Base-by-base conservation (phyloP, 148 eudicot species). In the Amaranthus hypochondriacus region DNA sequence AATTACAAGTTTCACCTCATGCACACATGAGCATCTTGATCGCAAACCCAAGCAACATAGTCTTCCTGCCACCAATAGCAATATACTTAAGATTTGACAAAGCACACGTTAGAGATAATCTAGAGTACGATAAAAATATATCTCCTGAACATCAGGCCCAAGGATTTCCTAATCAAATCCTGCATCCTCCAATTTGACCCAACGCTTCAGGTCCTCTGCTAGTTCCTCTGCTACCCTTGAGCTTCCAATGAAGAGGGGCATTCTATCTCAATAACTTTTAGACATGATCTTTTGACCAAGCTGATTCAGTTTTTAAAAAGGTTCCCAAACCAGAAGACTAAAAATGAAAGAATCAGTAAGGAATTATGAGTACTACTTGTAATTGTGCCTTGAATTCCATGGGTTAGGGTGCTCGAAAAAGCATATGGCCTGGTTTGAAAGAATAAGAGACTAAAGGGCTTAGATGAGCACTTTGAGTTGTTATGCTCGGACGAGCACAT, bases 11-110 rank as follows among this genome's bases (percentile, higher is more conserved):
- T 80, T 77, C 43, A 92, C 98, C 90, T 92, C 98, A 74, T 95
- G 98, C 93, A 95, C 88, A 95, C 97, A 95, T 51, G 98, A 97
- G 98, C 98, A 81, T 95, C 97, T 87, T 92, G 98, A 79, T 95
- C 98, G 81, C 98, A 95, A 58, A 95, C 98, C 97, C 97, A 95
- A 72, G 98, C 86, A 75, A 95, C 89, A 79, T 95, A 95, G 76
- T 92, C 92, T 71, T 81, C 97, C 98, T 95, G 82, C 80, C 76
- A 80, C 60, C 49, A 76, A 50, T 44, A 72, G 46, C 59, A 3
- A 39, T 54, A 15, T 8, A 59, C 51, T 70, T 68, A 64, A 66
- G 68, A 66, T 68, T 55, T 43, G 39, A 28, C 2, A 28, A 54
- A 64, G 6, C 28, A 66, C 15, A 5, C 59, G 48, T 6, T 65